Percentiles rank a stretch among this genome's conserved stretches.
phyloP scores from a whole-genome alignment of 106 monocot genomes.

The Alisma plantagoaquatica region DNA sequence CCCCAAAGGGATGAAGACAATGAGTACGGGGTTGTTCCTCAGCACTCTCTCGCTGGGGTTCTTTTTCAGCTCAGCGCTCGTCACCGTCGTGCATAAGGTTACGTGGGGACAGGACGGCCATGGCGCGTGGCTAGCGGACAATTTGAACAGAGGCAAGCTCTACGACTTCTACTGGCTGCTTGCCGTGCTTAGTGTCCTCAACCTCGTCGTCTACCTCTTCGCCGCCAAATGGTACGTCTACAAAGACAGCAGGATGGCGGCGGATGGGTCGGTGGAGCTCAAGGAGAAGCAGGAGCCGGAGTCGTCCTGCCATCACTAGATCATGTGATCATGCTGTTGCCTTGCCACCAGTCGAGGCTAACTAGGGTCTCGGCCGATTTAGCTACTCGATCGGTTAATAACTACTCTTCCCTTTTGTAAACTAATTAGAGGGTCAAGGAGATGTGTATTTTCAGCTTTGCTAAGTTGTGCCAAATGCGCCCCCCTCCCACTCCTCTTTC shows the following conservation, averaged over 20 bases:
- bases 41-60: constrained; percentile 74
- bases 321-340: no score
- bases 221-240: constrained; percentile 50
- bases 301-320: no score
- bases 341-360: no score
- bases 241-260: constrained; percentile 28
- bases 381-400: no score
- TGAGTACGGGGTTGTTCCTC: constrained; percentile 88
- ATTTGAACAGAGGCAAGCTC: constrained; percentile 57
- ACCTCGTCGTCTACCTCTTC: constrained; percentile 44
- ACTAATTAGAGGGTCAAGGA: no score
- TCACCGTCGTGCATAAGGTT: constrained; percentile 32
- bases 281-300: constrained; percentile 20
- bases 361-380: no score
- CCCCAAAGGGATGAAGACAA: constrained; percentile 84
- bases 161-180: constrained; percentile 88
- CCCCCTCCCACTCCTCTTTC: no score
- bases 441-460: no score
- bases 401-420: no score
- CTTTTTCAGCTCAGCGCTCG: constrained; percentile 69
- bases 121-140: constrained; percentile 59
- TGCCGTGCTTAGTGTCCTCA: constrained; percentile 54
- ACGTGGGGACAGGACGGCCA: constrained; percentile 17
- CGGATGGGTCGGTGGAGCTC: constrained; percentile 15
- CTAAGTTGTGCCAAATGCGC: no score